A percentile compares a stretch with the other conserved stretches of the same genome.
Conservation (phyloP, 179 eudicot genomes). For the Patellifolia procumbens region DNA sequence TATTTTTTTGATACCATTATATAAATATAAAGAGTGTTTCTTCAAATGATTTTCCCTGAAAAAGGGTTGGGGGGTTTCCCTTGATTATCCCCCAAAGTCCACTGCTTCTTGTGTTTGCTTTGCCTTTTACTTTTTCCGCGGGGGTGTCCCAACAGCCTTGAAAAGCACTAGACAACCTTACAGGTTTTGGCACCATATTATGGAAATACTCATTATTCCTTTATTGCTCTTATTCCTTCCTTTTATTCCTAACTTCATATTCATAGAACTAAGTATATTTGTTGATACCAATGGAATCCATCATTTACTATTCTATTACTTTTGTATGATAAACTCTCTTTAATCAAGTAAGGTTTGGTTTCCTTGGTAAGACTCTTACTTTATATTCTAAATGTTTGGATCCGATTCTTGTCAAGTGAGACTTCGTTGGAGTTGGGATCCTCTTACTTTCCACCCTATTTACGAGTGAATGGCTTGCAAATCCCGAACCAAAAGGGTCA, state of each 20-base stretch:
- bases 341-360: too few species aligned
- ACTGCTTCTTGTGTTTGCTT: conserved; percentile 30
- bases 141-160: conserved; percentile 36
- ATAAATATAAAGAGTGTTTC: not conserved
- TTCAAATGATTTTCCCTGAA: conserved; percentile 26
- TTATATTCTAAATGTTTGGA: too few species aligned
- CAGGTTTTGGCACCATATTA: conserved; percentile 32
- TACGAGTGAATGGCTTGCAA: too few species aligned
- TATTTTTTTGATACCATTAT: not conserved
- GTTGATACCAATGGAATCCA: too few species aligned
- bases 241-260: not conserved
- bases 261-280: too few species aligned
- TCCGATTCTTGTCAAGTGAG: too few species aligned
- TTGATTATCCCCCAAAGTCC: conserved; percentile 38
- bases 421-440: too few species aligned
- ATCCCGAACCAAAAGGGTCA: too few species aligned
- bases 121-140: conserved; percentile 36
- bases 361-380: too few species aligned
- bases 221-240: not conserved
- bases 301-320: too few species aligned
- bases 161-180: conserved; percentile 43
- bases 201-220: conserved; percentile 11
- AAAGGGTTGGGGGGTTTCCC: conserved; percentile 21
- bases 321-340: too few species aligned
- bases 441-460: too few species aligned